Conservation (phyloP, 805 yeast species). For the Candida nanaspora region DNA sequence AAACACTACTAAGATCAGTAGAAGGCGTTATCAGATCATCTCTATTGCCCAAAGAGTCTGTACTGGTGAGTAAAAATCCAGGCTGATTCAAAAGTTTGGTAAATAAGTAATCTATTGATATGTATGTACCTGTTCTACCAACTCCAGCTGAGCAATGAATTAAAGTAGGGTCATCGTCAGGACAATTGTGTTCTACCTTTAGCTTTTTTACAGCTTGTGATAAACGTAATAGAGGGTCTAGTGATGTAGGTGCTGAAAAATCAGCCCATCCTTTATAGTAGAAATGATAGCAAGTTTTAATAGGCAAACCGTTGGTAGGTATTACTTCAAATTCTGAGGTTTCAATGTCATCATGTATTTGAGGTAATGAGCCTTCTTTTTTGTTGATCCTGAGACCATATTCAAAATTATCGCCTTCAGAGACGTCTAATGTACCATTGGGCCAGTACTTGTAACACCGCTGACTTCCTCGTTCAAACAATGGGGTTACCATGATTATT, state of each 20-base stretch:
- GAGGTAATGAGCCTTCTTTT: not conserved
- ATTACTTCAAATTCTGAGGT: conserved; percentile 1
- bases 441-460: conserved; percentile 39
- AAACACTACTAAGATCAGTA: conserved; percentile 8
- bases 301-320: not conserved
- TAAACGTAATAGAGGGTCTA: conserved; percentile 23
- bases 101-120: conserved; percentile 35
- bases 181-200: not conserved
- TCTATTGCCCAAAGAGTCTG: not conserved
- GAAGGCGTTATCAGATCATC: conserved; percentile 12
- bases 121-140: conserved; percentile 50
- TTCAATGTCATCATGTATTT: not conserved
- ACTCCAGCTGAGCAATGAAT: conserved; percentile 59
- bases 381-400: conserved; percentile 5
- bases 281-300: conserved; percentile 30
- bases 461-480: conserved; percentile 32
- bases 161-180: conserved; percentile 19
- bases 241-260: conserved; percentile 30
- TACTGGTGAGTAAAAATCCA: not conserved
- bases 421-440: conserved; percentile 6
- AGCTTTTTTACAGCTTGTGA: conserved; percentile 10
- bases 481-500: conserved; percentile 69
- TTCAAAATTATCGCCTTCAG: conserved; percentile 2
- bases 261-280: conserved; percentile 40
- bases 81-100: not conserved